These are phyloP conservation scores for Volvariella surrecta DNA, from an alignment of 1,284 basidiomycete species.

Conservation along the genomic window DNA sequence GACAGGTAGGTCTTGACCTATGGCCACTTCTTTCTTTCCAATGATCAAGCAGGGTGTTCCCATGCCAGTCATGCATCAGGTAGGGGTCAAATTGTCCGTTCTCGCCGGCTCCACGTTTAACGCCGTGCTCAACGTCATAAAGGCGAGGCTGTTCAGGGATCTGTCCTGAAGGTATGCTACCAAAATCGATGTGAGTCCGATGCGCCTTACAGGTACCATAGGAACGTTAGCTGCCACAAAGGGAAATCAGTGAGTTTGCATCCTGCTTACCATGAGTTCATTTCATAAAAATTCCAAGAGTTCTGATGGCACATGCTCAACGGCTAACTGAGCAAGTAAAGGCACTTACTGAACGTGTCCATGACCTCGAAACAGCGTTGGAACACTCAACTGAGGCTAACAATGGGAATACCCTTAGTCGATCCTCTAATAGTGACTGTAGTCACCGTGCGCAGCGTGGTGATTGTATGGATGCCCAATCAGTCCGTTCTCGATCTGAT, in stretches of 20 bases:
- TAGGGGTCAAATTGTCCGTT: slow-evolving; percentile 8
- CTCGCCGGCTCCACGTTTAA: background rate
- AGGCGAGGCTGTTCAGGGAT: slow-evolving; percentile 43
- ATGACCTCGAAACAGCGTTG: slow-evolving; percentile 49
- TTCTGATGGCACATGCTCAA: slow-evolving; percentile 38
- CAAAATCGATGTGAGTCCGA: background rate
- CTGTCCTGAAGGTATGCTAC: slow-evolving; percentile 36
- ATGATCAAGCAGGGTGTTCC: slow-evolving; percentile 28
- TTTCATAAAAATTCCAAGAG: slow-evolving; percentile 21
- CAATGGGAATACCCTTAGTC: too few relatives aligned
- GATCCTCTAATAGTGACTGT: too few relatives aligned
- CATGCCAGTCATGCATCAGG: slow-evolving; percentile 44
- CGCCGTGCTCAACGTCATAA: background rate
- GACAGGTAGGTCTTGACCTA: slow-evolving; percentile 28
- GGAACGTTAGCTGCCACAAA: slow-evolving; percentile 44
- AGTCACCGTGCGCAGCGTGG: too few relatives aligned
- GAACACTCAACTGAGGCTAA: slow-evolving; percentile 20
- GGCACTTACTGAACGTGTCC: slow-evolving; percentile 34
- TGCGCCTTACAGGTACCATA: slow-evolving; percentile 11
- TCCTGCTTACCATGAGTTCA: background rate
- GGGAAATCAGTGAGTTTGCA: slow-evolving; percentile 38
- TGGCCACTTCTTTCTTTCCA: slow-evolving; percentile 6
- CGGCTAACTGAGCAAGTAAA: slow-evolving; percentile 37
- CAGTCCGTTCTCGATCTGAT: too few relatives aligned
- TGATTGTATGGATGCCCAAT: too few relatives aligned